Base-by-base conservation (phyloP, 495 filamentous ascomycete species). In the Talaromyces liani region DNA sequence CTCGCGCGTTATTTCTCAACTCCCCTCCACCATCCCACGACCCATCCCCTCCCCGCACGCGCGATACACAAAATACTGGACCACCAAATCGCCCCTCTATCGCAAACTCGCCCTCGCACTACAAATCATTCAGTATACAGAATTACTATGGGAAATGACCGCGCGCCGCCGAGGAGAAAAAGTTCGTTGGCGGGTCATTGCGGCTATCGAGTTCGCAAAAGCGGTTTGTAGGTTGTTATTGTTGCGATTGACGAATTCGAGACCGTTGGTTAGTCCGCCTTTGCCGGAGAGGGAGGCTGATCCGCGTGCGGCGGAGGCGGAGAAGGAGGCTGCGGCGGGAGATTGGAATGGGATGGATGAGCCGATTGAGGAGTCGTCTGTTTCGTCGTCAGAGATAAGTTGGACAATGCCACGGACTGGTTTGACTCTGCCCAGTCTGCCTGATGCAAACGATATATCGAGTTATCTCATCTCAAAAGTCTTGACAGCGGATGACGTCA, bases 371-470 rank as follows among this genome's bases (percentile, higher is more conserved):
- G 71, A 73, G 6, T 24, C 31, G 66, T 33, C 27, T 6, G 14
- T 25, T 2, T 33, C 31, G 12, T 58, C 70, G 53, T 76, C 65
- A 58, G 83, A 76, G 63, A 67, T 72, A 58, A 85, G 83, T 68
- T 98, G 93, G 90, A 88, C 83, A n/a, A 98, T 98, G 94, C 93
- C 93, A 29, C 86, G 94, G 65, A 98, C 94, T 0, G 91, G 91
- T 7, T 78, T 96, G 56, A 87, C 84, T 7, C 83, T 98, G 34
- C 93, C 95, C 0, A 85, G 81, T 41, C 80, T 98, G 24, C 94
- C 94, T 1, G 85, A 86, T 58, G 84, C 88, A 8, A 81, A 84
- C 27, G 91, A 94, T 69, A 89, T 96, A 27, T 88, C 89, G 27
- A 86, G 83, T 39, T 97, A 94, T 72, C 83, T 98, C 20, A 88